Percentiles rank a stretch among this genome's conserved stretches.
phyloP scores from a whole-genome alignment of 345 rosid species.

The Eucalyptus pauciflora region DNA sequence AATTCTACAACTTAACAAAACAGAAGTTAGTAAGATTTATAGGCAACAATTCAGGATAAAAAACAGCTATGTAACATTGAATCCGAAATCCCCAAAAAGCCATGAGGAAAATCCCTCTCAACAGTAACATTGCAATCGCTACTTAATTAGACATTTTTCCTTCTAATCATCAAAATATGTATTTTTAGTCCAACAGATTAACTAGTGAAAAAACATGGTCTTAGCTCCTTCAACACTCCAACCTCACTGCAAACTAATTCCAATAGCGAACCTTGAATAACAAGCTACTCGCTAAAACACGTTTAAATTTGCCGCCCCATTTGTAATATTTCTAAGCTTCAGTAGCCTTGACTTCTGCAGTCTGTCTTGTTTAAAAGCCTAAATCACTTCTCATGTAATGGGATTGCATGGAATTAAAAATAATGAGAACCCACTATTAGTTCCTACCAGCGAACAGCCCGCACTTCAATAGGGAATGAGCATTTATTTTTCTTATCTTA shows the following conservation, averaged over 20 bases:
- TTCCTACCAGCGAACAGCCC: neutral
- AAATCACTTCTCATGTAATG: neutral
- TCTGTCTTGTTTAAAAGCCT: neutral
- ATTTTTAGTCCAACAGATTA: neutral
- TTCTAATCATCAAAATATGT: neutral
- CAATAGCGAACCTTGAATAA: neutral
- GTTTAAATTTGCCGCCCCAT: neutral
- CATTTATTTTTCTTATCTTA: neutral
- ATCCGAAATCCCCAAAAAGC: neutral
- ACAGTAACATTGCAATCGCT: neutral
- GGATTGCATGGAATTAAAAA: neutral
- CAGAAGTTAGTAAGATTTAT: neutral
- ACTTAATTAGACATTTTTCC: neutral
- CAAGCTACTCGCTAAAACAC: neutral
- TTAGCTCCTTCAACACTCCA: neutral
- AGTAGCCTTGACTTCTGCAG: neutral
- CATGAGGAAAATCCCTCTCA: neutral
- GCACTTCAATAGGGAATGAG: neutral
- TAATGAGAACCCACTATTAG: neutral
- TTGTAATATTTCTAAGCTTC: neutral
- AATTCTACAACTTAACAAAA: neutral
- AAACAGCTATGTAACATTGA: neutral
- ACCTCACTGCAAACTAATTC: neutral
- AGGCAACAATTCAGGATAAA: neutral
- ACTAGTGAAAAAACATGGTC: neutral